phyloP scores from a whole-genome alignment of 176 grass and related monocot genomes.

The Oryza glumipatula region DNA sequence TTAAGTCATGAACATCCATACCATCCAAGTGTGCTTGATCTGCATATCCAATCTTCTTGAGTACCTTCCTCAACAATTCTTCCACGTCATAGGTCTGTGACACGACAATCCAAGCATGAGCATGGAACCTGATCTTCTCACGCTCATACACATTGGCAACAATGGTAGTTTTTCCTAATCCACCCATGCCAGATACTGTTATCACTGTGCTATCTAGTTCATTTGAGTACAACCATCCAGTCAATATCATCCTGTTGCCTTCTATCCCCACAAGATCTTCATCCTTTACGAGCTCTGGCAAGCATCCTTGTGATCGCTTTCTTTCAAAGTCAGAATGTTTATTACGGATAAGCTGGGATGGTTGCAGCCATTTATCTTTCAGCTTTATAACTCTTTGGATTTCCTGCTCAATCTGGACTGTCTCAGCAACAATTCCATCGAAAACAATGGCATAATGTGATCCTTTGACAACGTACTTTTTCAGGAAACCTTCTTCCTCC shows the following conservation, averaged over 20 bases:
- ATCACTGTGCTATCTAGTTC: neutral
- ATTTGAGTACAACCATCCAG: neutral
- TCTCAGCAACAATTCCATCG: neutral
- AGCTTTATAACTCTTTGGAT: neutral
- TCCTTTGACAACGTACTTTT: neutral
- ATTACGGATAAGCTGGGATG: neutral
- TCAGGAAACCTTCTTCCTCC: conserved; percentile 1
- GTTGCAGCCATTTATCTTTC: neutral
- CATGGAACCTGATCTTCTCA: neutral
- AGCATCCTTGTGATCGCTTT: neutral
- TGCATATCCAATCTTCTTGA: neutral
- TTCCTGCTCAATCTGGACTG: neutral
- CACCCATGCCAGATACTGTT: conserved; percentile 40
- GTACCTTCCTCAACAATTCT: conserved; percentile 23
- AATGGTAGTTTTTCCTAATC: conserved; percentile 35
- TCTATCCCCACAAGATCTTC: conserved; percentile 21
- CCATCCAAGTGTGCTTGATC: neutral
- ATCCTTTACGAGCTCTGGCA: neutral
- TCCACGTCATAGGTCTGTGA: conserved; percentile 5
- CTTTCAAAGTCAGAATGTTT: conserved; percentile 6
- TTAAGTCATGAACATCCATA: conserved; percentile 18
- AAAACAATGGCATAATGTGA: neutral
- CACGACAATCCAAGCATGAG: conserved; percentile 34
- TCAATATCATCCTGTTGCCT: neutral
- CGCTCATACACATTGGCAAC: conserved; percentile 7